These are phyloP conservation scores for Tolypocladium tundrense DNA, from an alignment of 2,329 filamentous ascomycete genomes.

Conservation along the genomic window DNA sequence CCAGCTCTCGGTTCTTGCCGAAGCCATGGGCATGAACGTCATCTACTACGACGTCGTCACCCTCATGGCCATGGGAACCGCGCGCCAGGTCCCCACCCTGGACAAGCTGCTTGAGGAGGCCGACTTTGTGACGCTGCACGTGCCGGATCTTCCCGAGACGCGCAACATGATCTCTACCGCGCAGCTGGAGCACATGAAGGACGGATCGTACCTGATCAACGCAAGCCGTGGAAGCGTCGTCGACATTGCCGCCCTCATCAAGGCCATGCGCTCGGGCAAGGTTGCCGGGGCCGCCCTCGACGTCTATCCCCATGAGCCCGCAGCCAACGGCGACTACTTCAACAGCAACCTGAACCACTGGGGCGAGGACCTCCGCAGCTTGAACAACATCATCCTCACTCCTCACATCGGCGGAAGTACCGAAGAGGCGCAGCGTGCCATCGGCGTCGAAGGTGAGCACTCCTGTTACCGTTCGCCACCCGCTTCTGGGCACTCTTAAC, in stretches of 20 bases:
- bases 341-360: slow-evolving; percentile 72
- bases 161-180: slow-evolving; percentile 77
- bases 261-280: slow-evolving; percentile 76
- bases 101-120: slow-evolving; percentile 66
- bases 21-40: slow-evolving; percentile 96
- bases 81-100: slow-evolving; percentile 70
- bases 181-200: slow-evolving; percentile 83
- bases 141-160: slow-evolving; percentile 87
- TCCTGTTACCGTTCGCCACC: neutral
- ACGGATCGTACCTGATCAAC: slow-evolving; percentile 89
- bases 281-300: slow-evolving; percentile 92
- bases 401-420: slow-evolving; percentile 97
- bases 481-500: neutral
- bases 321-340: slow-evolving; percentile 92
- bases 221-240: slow-evolving; percentile 89
- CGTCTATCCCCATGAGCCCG: slow-evolving; percentile 90
- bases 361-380: slow-evolving; percentile 71
- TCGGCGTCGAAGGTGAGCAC: slow-evolving; percentile 66
- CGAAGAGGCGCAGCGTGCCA: slow-evolving; percentile 92
- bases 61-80: slow-evolving; percentile 86
- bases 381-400: slow-evolving; percentile 90
- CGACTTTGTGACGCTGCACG: slow-evolving; percentile 91
- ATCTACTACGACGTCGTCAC: slow-evolving; percentile 96
- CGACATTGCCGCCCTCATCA: slow-evolving; percentile 83
- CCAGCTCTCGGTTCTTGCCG: slow-evolving; percentile 87